Evolutionary conservation across 1,139 yeast species (phyloP).

Genomic region (Lodderomyces orthopsilosis): DNA sequence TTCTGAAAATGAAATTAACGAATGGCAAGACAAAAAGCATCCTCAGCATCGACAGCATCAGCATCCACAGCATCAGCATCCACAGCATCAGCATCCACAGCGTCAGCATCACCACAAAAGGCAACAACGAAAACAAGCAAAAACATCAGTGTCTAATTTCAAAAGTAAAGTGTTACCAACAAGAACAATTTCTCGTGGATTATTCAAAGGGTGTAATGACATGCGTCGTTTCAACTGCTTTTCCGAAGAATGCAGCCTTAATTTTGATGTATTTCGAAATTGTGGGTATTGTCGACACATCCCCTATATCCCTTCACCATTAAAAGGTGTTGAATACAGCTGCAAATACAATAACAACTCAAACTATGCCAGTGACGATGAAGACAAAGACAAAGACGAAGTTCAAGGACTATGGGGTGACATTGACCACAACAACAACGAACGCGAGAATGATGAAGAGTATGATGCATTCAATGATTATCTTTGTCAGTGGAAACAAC

Average conservation of each 20-base stretch:
- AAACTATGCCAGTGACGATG: neutral
- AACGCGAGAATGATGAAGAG: neutral
- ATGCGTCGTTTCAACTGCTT: slow-evolving; percentile 14
- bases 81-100: neutral
- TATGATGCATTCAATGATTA: neutral
- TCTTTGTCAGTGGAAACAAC: neutral
- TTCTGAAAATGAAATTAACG: neutral
- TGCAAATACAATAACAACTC: neutral
- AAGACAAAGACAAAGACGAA: neutral
- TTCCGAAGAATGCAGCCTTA: slow-evolving; percentile 10
- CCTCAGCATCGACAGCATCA: neutral
- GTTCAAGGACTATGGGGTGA: neutral
- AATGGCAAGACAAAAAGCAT: neutral
- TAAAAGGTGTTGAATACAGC: slow-evolving; percentile 11
- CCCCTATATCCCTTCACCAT: slow-evolving; percentile 25
- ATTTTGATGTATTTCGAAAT: slow-evolving; percentile 9
- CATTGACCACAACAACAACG: neutral
- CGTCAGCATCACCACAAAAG: neutral
- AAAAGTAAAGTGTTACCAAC: slow-evolving; percentile 12
- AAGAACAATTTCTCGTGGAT: slow-evolving; percentile 12
- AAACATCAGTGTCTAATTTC: neutral
- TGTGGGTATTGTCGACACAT: slow-evolving; percentile 24
- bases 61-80: neutral
- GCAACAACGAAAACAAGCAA: neutral
- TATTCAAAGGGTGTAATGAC: slow-evolving; percentile 15